Evolutionary conservation across 2,329 filamentous ascomycete species (phyloP), one percentile per base, ranked within the genome.

Genomic region (Venturia nashicola): DNA sequence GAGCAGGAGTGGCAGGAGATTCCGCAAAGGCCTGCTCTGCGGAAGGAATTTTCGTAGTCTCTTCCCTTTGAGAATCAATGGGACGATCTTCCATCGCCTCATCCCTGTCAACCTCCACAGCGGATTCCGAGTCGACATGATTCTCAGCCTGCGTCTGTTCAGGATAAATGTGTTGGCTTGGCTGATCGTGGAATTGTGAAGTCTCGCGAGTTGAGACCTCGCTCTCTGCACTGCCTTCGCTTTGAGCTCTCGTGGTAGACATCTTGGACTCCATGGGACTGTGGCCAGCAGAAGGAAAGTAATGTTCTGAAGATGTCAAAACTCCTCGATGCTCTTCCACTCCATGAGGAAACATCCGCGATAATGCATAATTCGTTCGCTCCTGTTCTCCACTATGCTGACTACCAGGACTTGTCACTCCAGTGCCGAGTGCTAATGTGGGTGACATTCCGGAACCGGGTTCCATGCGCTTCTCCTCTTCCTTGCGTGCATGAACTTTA

Each of bases 401-500:
- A 27, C 57, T 59, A 8, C 60, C 61, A 34, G 48, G 32, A 39
- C 40, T 51, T 23, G 43, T 51, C 16, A 42, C 57, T 36, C 32
- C 18, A 44, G 27, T 43, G 34, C 23, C 59, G 9, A 36, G 20
- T 40, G n/a, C 20, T 14, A 12, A 16, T 12, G 39, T 32, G 36
- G 39, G 36, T 8, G 63, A 39, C 11, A 20, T 27, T 14, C 48
- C 61, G 27, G 61, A 54, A 32, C 23, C 43, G 14, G 23, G 18
- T 8, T 42, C 62, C 55, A 39, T 27, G 36, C 62, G 51, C 51
- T 46, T 63, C 46, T 71, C 71, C 65, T 68, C 54, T 62, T 80
- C 78, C 63, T 79, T 80, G 65, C 77, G 75, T 32, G 78, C 78
- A 67, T 80, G 78, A 3, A 80, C 79, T 67, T 80, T 80, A 46